A percentile compares a stretch with the other conserved stretches of the same genome.
Evolutionary conservation across 306 rosid species (phyloP).

Genomic region (Lagenaria siceraria): DNA sequence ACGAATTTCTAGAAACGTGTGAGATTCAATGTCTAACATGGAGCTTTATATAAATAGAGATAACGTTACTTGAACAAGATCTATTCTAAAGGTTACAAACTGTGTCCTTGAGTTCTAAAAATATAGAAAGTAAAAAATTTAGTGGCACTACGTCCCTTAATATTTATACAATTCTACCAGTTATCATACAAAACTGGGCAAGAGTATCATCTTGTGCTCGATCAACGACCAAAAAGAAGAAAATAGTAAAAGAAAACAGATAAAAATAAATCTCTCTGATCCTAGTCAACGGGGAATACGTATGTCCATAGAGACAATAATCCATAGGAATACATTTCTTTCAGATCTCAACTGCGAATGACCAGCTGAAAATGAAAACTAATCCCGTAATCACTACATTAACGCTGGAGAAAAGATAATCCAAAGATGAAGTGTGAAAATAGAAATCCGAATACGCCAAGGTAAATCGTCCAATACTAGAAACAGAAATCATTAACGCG

Average conservation of each 20-base stretch:
- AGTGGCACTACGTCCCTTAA: background rate
- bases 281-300: background rate
- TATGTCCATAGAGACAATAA: background rate
- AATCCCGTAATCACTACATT: background rate
- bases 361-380: background rate
- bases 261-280: background rate
- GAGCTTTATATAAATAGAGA: background rate
- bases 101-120: background rate
- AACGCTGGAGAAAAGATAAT: background rate
- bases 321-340: background rate
- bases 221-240: background rate
- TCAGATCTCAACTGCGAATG: background rate
- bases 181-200: background rate
- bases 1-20: background rate
- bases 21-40: background rate
- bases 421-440: background rate
- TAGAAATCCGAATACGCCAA: background rate
- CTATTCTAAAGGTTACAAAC: background rate
- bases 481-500: background rate
- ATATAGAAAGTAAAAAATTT: background rate
- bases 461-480: background rate
- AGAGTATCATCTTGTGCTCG: background rate
- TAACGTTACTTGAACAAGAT: background rate
- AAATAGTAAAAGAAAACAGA: background rate
- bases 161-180: background rate